These are phyloP conservation scores for Rhizophora mangle DNA, from an alignment of 345 rosid genomes.

Conservation along the genomic window DNA sequence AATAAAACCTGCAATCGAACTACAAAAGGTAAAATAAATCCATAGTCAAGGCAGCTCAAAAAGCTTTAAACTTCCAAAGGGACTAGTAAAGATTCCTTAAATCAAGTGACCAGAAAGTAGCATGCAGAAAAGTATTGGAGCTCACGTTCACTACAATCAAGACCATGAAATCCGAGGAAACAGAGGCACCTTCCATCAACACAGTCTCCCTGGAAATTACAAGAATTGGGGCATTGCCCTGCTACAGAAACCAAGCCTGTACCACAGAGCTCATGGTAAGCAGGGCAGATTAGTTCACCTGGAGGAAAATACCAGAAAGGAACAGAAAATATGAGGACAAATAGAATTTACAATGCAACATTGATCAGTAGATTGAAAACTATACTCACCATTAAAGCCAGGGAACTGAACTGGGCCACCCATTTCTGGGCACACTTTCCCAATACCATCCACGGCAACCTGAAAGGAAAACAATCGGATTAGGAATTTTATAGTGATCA, in stretches of 20 bases:
- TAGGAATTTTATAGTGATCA: background rate
- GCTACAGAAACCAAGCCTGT: slow-evolving; percentile 42
- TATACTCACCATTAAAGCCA: slow-evolving; percentile 70
- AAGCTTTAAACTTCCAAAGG: background rate
- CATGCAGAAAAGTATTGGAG: slow-evolving; percentile 11
- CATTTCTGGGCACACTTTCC: slow-evolving; percentile 84
- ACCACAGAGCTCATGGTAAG: slow-evolving; percentile 85
- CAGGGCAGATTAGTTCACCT: slow-evolving; percentile 94
- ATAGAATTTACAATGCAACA: background rate
- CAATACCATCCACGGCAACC: slow-evolving; percentile 97
- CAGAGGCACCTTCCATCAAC: slow-evolving; percentile 81
- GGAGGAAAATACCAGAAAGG: slow-evolving; percentile 23
- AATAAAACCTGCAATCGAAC: background rate
- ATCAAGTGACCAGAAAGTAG: background rate
- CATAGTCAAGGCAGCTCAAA: too few relatives aligned
- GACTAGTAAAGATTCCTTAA: background rate
- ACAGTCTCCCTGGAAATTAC: slow-evolving; percentile 91
- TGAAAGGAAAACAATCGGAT: slow-evolving; percentile 21
- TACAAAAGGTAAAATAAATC: background rate
- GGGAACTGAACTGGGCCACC: slow-evolving; percentile 92
- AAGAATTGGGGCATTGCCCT: slow-evolving; percentile 79
- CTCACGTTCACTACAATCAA: slow-evolving; percentile 87
- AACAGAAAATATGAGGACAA: slow-evolving; percentile 8
- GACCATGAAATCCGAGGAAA: slow-evolving; percentile 85
- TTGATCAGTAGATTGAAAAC: slow-evolving; percentile 10